Percentiles rank a stretch among this genome's conserved stretches.
Conservation (phyloP, 495 filamentous ascomycete species). For the Endocarpon pusillum region DNA sequence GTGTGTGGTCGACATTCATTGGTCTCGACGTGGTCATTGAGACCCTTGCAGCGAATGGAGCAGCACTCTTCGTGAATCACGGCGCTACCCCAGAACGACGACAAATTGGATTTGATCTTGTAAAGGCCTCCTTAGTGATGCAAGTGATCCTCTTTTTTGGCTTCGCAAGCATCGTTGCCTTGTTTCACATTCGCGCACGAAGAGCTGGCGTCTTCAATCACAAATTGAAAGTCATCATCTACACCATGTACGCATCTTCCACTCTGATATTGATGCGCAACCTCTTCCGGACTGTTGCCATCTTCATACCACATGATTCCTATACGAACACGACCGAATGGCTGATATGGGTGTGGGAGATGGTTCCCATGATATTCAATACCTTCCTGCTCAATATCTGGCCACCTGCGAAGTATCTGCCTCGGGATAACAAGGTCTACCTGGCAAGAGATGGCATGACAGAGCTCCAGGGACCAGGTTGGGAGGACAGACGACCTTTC, state of each 20-base stretch:
- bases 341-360: constrained; percentile 62
- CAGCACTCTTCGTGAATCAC: constrained; percentile 36
- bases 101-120: constrained; percentile 35
- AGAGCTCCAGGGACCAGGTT: constrained; percentile 47
- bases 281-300: constrained; percentile 52
- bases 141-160: constrained; percentile 45
- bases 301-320: constrained; percentile 33
- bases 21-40: constrained; percentile 46
- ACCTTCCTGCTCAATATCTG: constrained; percentile 41
- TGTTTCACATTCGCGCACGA: constrained; percentile 42
- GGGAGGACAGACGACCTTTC: constrained; percentile 35
- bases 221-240: constrained; percentile 40
- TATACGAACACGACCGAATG: constrained; percentile 43
- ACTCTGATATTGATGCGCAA: constrained; percentile 42
- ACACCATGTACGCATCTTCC: constrained; percentile 44
- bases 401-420: constrained; percentile 44
- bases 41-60: constrained; percentile 51
- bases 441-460: constrained; percentile 45
- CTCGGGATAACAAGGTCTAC: constrained; percentile 44
- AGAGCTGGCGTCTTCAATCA: constrained; percentile 31
- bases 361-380: constrained; percentile 44
- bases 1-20: constrained; percentile 59
- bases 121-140: constrained; percentile 50
- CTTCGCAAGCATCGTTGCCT: constrained; percentile 39
- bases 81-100: constrained; percentile 23